These are phyloP conservation scores for Tribonema minus DNA, from an alignment of 108 stramenopile genomes.

Conservation along the genomic window DNA sequence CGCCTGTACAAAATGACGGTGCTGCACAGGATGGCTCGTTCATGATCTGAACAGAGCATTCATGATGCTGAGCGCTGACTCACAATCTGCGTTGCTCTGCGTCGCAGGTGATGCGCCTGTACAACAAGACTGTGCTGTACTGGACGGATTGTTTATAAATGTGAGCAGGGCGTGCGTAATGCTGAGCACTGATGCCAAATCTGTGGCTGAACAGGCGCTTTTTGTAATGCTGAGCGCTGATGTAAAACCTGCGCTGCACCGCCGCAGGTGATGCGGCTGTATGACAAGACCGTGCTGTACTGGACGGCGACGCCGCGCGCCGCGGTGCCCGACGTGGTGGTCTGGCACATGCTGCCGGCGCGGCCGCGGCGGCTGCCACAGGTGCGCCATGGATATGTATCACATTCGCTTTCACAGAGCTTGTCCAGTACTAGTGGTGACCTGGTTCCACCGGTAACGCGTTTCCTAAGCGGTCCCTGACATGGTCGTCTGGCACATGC, in stretches of 20 bases:
- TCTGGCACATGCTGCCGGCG: slow-evolving; percentile 49
- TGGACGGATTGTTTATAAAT: background rate
- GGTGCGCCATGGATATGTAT: background rate
- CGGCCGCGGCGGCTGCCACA: slow-evolving; percentile 29
- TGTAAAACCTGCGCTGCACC: background rate
- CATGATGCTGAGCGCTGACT: no score
- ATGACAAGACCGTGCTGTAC: slow-evolving; percentile 53
- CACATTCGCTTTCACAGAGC: no score
- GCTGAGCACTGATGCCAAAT: background rate
- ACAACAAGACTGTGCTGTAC: background rate
- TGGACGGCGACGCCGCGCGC: slow-evolving; percentile 24
- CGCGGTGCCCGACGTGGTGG: slow-evolving; percentile 23
- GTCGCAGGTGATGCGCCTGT: background rate
- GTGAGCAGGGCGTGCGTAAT: background rate
- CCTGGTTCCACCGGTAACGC: no score
- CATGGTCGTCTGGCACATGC: background rate
- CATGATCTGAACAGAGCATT: no score
- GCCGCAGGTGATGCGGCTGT: slow-evolving; percentile 51
- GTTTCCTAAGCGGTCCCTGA: background rate
- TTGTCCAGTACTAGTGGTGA: no score
- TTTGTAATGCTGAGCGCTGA: background rate
- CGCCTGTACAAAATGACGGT: no score
- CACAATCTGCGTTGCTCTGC: no score
- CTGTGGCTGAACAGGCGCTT: background rate
- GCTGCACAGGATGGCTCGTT: no score